Percentiles rank a stretch among this genome's conserved stretches.
Conservation (phyloP, 305 asterid genomes). For the Striga hermonthica region DNA sequence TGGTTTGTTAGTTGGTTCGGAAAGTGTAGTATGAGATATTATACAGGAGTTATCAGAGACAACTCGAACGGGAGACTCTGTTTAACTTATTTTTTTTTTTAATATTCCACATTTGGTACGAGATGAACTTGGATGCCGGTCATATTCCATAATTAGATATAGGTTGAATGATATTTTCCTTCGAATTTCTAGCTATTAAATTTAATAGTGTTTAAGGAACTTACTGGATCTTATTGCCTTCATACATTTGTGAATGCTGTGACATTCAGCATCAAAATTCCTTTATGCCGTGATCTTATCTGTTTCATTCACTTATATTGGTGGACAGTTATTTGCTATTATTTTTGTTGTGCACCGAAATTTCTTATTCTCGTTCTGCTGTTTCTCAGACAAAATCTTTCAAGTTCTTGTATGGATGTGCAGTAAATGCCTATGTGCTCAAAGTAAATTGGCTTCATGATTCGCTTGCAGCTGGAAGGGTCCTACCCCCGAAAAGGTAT, state of each 20-base stretch:
- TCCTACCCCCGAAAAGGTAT: constrained; percentile 65
- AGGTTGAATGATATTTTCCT: constrained; percentile 19
- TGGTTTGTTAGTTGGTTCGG: constrained; percentile 5
- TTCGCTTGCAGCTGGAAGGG: constrained; percentile 57
- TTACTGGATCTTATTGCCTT: background rate
- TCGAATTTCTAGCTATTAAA: constrained; percentile 18
- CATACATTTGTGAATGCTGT: background rate
- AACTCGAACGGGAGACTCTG: constrained; percentile 4
- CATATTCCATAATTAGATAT: constrained; percentile 12
- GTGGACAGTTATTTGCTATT: constrained; percentile 17
- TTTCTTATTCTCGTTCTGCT: constrained; percentile 35
- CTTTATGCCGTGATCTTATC: too few species aligned
- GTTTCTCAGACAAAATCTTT: constrained; percentile 64
- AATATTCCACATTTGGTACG: constrained; percentile 16
- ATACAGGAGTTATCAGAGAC: constrained; percentile 4
- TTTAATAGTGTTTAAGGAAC: background rate
- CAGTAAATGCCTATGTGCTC: constrained; percentile 67
- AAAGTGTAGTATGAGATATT: background rate
- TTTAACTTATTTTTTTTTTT: constrained; percentile 6
- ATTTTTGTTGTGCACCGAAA: constrained; percentile 31
- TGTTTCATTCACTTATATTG: constrained; percentile 14
- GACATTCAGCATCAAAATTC: background rate
- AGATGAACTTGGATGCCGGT: constrained; percentile 10
- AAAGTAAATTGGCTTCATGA: constrained; percentile 71
- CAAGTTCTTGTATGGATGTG: constrained; percentile 82